Conservation (phyloP, 2,329 filamentous ascomycete species). For the Didymella lethalis region DNA sequence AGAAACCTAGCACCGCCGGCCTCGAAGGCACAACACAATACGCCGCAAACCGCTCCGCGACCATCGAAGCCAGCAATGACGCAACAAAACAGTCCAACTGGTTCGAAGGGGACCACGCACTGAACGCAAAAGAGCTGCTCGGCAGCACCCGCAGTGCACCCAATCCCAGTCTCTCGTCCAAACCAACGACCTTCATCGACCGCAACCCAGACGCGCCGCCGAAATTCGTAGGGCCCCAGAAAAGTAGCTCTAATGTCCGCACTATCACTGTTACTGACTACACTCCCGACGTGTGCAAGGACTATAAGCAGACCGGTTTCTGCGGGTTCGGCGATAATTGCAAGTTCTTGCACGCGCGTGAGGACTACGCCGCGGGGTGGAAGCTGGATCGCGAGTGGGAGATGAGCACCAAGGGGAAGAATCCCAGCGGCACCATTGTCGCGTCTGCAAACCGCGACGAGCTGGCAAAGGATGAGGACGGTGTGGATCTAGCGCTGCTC, state of each 20-base stretch:
- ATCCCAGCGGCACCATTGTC: constrained; percentile 60
- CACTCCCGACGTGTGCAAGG: constrained; percentile 92
- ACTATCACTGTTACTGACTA: constrained; percentile 92
- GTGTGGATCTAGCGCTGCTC: constrained; percentile 73
- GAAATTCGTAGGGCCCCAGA: constrained; percentile 81
- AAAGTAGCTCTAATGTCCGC: constrained; percentile 86
- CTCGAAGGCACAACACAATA: constrained; percentile 60
- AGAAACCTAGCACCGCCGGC: constrained; percentile 52
- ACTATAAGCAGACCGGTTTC: constrained; percentile 77
- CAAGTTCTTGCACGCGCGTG: constrained; percentile 79
- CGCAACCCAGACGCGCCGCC: constrained; percentile 78
- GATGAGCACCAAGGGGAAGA: constrained; percentile 71
- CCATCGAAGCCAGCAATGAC: constrained; percentile 76
- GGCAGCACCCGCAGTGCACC: constrained; percentile 60
- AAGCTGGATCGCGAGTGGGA: constrained; percentile 97
- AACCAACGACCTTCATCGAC: constrained; percentile 67
- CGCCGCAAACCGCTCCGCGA: constrained; percentile 67
- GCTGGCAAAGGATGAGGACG: constrained; percentile 55
- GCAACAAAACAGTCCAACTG: constrained; percentile 90
- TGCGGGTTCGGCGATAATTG: constrained; percentile 80
- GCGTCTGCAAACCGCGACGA: constrained; percentile 64
- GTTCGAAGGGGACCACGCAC: constrained; percentile 71
- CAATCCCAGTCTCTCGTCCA: constrained; percentile 18
- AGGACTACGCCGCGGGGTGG: constrained; percentile 91
- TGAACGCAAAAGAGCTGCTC: constrained; percentile 64